Conservation (phyloP, 768 basidiomycete genomes). For the Psilocybe cubensis region DNA sequence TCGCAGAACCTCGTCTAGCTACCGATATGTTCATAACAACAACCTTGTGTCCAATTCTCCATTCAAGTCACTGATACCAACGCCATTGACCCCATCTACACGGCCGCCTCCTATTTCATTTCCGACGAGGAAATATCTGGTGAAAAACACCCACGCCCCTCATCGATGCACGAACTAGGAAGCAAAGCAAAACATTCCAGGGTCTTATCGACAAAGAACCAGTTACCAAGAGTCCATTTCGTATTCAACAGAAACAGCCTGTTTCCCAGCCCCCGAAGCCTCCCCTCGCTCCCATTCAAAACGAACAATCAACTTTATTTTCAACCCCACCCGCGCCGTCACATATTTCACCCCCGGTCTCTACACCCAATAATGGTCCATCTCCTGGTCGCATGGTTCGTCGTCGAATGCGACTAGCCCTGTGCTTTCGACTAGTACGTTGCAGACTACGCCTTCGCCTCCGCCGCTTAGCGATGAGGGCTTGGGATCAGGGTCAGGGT, state of each 20-base stretch:
- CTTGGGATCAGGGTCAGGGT: no score
- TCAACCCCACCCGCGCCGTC: conserved; percentile 25
- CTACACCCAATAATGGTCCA: conserved; percentile 27
- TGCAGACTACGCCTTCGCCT: no score
- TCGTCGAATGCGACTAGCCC: conserved; percentile 69
- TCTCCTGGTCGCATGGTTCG: conserved; percentile 72
- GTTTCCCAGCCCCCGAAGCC: conserved; percentile 29
- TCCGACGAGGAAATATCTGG: conserved; percentile 63
- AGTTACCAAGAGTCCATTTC: conserved; percentile 85
- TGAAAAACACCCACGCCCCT: conserved; percentile 76
- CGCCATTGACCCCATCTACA: conserved; percentile 44
- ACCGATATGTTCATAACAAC: conserved; percentile 75
- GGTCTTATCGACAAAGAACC: conserved; percentile 76
- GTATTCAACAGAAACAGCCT: conserved; percentile 26
- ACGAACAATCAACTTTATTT: conserved; percentile 18
- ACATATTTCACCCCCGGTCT: conserved; percentile 19
- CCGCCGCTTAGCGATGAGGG: no score
- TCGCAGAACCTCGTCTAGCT: conserved; percentile 77
- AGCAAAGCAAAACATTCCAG: conserved; percentile 76
- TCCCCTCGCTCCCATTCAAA: conserved; percentile 28
- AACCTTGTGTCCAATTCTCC: conserved; percentile 89
- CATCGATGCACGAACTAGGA: conserved; percentile 72
- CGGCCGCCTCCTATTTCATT: conserved; percentile 33
- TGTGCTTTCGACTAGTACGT: no score
- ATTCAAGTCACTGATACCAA: conserved; percentile 70